Evolutionary conservation across 2,329 filamentous ascomycete species (phyloP).

Genomic region (Aspergillus sp.): DNA sequence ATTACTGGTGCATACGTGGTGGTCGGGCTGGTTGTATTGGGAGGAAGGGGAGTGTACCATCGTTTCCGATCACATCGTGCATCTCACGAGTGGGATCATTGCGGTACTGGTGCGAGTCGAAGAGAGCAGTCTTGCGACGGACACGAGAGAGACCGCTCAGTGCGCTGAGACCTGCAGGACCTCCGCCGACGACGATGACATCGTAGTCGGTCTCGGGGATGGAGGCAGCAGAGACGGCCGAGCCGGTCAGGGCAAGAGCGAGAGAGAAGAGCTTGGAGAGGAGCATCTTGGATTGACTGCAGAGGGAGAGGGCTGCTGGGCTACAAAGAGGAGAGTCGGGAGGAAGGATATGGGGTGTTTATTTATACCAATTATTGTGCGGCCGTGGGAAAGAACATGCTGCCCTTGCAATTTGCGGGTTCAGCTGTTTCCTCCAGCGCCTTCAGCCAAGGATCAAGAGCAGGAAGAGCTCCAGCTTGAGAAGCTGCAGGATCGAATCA

Average conservation of each 20-base stretch:
- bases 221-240: conserved; percentile 19
- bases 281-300: conserved; percentile 6
- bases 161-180: conserved; percentile 56
- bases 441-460: neutral
- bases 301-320: neutral
- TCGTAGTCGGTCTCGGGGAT: conserved; percentile 47
- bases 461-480: neutral
- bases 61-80: conserved; percentile 62
- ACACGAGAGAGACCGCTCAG: conserved; percentile 61
- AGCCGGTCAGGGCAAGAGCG: conserved; percentile 21
- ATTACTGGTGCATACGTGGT: neutral
- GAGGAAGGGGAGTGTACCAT: conserved; percentile 45
- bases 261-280: conserved; percentile 26
- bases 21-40: neutral
- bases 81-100: conserved; percentile 58
- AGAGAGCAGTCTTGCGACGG: conserved; percentile 54
- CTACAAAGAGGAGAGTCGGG: neutral
- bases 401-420: too few species aligned
- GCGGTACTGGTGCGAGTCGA: conserved; percentile 60
- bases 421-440: too few species aligned
- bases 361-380: neutral
- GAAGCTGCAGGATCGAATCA: conserved; percentile 7
- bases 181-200: conserved; percentile 59
- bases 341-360: neutral
- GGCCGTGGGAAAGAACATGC: too few species aligned